These are phyloP conservation scores for Solanum paucissectum DNA, from an alignment of 257 asterid genomes.

Conservation along the genomic window DNA sequence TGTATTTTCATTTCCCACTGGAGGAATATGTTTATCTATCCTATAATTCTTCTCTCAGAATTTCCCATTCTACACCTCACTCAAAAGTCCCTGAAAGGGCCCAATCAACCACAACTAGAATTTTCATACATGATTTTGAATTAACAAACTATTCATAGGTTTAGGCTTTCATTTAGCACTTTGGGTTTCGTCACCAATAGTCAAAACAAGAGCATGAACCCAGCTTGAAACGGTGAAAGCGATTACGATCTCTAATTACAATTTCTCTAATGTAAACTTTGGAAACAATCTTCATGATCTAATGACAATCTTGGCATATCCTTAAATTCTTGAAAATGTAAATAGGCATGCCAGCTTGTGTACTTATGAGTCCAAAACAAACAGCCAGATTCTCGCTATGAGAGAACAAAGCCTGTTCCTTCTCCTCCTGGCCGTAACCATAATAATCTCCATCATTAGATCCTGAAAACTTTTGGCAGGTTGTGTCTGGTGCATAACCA, in stretches of 20 bases:
- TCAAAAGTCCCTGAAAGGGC: too few relatives aligned
- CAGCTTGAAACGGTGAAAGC: conserved; percentile 40
- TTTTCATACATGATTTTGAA: too few relatives aligned
- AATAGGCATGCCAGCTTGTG: conserved; percentile 33
- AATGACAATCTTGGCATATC: conserved; percentile 50
- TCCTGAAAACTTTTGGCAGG: conserved; percentile 25
- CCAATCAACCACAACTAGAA: too few relatives aligned
- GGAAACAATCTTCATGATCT: conserved; percentile 48
- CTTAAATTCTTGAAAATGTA: conserved; percentile 51
- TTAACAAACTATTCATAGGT: too few relatives aligned
- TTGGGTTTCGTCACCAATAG: conserved; percentile 15
- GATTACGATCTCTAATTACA: conserved; percentile 47
- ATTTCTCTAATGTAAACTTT: conserved; percentile 40
- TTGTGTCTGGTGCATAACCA: conserved; percentile 34
- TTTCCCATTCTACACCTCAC: too few relatives aligned
- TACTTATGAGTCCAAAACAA: conserved; percentile 47
- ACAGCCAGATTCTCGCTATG: conserved; percentile 58
- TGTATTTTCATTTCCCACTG: too few relatives aligned
- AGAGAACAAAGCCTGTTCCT: conserved; percentile 35
- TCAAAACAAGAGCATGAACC: conserved; percentile 48
- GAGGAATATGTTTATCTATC: too few relatives aligned
- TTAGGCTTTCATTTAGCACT: too few relatives aligned
- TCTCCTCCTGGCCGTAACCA: conserved; percentile 27
- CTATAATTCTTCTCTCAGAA: too few relatives aligned
- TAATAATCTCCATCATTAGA: conserved; percentile 9